Conservation (phyloP, 495 filamentous ascomycete genomes). For the Trichoderma virens region DNA sequence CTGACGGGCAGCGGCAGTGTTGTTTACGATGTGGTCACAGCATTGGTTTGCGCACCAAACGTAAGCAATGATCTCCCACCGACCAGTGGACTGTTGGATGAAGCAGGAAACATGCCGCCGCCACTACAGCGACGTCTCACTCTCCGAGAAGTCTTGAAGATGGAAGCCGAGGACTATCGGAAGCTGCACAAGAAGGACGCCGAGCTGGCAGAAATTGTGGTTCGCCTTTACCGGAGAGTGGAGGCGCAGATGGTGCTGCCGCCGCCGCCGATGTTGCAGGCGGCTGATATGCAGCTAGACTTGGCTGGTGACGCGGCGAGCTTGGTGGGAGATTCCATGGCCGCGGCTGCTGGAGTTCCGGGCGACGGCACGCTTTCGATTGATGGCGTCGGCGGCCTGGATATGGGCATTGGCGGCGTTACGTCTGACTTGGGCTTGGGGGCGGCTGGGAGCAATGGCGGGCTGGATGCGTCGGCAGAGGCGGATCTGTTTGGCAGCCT, state of each 20-base stretch:
- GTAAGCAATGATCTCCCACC: constrained; percentile 38
- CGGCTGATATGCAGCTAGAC: constrained; percentile 20
- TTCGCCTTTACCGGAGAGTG: constrained; percentile 68
- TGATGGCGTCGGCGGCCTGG: constrained; percentile 17
- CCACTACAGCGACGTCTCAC: constrained; percentile 29
- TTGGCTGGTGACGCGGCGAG: constrained; percentile 20
- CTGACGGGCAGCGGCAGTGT: constrained; percentile 48
- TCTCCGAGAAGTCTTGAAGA: constrained; percentile 64
- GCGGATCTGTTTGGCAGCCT: constrained; percentile 30
- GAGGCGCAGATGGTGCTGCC: constrained; percentile 47
- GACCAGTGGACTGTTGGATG: constrained; percentile 18
- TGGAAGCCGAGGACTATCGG: constrained; percentile 54
- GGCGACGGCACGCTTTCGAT: constrained; percentile 20
- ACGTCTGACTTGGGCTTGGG: constrained; percentile 15
- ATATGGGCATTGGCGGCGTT: constrained; percentile 18
- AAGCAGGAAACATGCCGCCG: constrained; percentile 15
- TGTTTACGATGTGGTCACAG: constrained; percentile 65
- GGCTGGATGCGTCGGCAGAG: constrained; percentile 28
- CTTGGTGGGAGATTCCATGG: constrained; percentile 27
- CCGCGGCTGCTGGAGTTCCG: constrained; percentile 20
- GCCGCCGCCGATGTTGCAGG: constrained; percentile 22
- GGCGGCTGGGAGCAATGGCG: constrained; percentile 11
- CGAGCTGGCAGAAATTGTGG: constrained; percentile 57
- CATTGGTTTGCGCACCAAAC: constrained; percentile 66
- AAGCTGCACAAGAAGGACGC: constrained; percentile 54